These are phyloP conservation scores for Epichloe glyceriae DNA, from an alignment of 2,329 filamentous ascomycete species.

Conservation along the genomic window DNA sequence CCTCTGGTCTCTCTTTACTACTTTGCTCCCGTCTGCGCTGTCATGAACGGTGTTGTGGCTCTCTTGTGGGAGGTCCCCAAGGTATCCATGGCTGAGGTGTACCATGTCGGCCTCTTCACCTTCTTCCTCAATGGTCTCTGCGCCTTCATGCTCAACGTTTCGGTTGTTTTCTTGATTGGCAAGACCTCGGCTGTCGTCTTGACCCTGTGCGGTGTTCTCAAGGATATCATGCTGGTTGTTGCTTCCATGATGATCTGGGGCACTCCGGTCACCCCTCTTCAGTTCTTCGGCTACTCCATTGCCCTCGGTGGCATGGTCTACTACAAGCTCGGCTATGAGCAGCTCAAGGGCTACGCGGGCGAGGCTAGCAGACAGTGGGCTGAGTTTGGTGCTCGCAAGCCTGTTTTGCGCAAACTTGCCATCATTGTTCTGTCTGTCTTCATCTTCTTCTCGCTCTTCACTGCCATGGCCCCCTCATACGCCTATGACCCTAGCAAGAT, in stretches of 20 bases:
- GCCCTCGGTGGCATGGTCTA: slow-evolving; percentile 64
- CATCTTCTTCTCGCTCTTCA: slow-evolving; percentile 57
- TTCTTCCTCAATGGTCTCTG: slow-evolving; percentile 66
- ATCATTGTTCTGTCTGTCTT: slow-evolving; percentile 52
- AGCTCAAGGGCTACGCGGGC: slow-evolving; percentile 65
- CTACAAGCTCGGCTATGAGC: slow-evolving; percentile 76
- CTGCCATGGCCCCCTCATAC: slow-evolving; percentile 50
- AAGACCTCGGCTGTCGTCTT: slow-evolving; percentile 78
- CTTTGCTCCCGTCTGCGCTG: slow-evolving; percentile 72
- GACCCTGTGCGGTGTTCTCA: slow-evolving; percentile 76
- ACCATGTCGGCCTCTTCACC: slow-evolving; percentile 58
- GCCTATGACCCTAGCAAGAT: slow-evolving; percentile 40
- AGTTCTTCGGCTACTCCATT: slow-evolving; percentile 76
- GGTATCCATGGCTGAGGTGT: slow-evolving; percentile 56
- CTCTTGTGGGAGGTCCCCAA: slow-evolving; percentile 61
- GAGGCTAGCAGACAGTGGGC: slow-evolving; percentile 69
- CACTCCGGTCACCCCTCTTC: slow-evolving; percentile 58
- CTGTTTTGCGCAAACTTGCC: slow-evolving; percentile 64
- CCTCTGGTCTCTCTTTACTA: slow-evolving; percentile 82
- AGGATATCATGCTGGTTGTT: slow-evolving; percentile 71
- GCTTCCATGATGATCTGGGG: slow-evolving; percentile 75
- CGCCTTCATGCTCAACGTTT: slow-evolving; percentile 73
- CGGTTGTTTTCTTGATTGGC: slow-evolving; percentile 77
- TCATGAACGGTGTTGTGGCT: slow-evolving; percentile 66
- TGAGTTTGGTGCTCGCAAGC: slow-evolving; percentile 68